phyloP scores from a whole-genome alignment of 2,329 filamentous ascomycete species.

The Dendrostoma leiphaemia region DNA sequence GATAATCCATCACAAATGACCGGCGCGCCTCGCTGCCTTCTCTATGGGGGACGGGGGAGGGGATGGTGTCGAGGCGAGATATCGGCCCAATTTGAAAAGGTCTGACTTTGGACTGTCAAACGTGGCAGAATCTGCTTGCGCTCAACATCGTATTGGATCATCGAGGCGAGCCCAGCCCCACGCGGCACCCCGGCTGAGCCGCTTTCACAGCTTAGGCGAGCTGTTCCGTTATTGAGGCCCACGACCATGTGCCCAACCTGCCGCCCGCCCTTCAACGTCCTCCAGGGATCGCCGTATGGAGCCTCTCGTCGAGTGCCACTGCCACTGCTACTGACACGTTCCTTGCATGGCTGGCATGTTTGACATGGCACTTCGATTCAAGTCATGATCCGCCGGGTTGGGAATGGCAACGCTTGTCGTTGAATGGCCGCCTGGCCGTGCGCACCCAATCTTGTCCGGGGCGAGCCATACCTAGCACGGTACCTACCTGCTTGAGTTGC shows the following conservation, averaged over 20 bases:
- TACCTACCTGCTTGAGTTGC: no score
- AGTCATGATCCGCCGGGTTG: background rate
- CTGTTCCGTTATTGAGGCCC: conserved; percentile 12
- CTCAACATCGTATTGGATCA: conserved; percentile 1
- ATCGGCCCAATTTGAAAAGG: no score
- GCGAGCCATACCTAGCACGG: no score
- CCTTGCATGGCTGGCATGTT: no score
- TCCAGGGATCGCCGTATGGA: background rate
- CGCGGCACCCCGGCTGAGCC: conserved; percentile 3
- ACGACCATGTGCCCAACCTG: background rate
- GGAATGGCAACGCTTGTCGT: background rate
- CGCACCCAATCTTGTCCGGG: no score
- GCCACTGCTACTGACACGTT: no score
- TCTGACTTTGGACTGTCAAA: no score
- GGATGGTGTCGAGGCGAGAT: no score
- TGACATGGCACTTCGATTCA: background rate
- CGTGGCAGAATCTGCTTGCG: conserved; percentile 3
- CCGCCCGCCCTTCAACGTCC: background rate
- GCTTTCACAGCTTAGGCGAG: conserved; percentile 9
- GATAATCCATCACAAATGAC: no score
- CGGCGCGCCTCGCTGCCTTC: no score
- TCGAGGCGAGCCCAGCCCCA: background rate
- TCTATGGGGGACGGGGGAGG: no score
- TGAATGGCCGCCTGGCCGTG: background rate
- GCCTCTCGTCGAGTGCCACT: background rate